These are phyloP conservation scores for Neltuma alba DNA, from an alignment of 306 rosid genomes.

Conservation along the genomic window DNA sequence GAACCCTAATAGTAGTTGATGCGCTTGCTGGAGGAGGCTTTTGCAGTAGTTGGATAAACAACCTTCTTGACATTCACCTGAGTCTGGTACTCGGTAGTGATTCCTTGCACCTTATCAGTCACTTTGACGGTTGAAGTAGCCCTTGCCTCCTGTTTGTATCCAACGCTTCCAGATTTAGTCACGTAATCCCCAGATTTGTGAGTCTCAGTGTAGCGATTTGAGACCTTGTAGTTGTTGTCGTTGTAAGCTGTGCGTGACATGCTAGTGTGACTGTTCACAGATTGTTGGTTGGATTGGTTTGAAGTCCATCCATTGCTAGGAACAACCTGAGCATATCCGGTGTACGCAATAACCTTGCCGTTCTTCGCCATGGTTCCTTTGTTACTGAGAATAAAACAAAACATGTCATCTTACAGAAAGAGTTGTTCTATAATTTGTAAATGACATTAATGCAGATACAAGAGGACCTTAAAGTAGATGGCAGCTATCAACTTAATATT, in stretches of 20 bases:
- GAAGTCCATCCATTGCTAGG: neutral
- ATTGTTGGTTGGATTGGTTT: neutral
- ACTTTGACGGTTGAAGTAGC: neutral
- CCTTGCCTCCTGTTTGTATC: neutral
- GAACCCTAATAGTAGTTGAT: neutral
- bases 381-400: neutral
- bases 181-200: conserved; percentile 1
- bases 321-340: neutral
- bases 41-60: neutral
- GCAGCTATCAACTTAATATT: neutral
- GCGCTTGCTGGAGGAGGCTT: neutral
- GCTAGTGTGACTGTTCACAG: neutral
- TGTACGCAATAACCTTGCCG: no score
- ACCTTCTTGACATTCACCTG: neutral
- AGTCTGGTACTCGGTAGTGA: conserved; percentile 1
- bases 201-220: conserved; percentile 8
- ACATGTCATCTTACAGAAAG: neutral
- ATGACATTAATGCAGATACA: neutral
- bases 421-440: neutral
- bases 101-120: neutral
- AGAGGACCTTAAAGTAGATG: neutral
- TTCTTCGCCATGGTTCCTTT: neutral
- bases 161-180: neutral
- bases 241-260: neutral
- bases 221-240: neutral